Conservation (phyloP, 257 asterid species). For the Parsonsia alboflavescens region DNA sequence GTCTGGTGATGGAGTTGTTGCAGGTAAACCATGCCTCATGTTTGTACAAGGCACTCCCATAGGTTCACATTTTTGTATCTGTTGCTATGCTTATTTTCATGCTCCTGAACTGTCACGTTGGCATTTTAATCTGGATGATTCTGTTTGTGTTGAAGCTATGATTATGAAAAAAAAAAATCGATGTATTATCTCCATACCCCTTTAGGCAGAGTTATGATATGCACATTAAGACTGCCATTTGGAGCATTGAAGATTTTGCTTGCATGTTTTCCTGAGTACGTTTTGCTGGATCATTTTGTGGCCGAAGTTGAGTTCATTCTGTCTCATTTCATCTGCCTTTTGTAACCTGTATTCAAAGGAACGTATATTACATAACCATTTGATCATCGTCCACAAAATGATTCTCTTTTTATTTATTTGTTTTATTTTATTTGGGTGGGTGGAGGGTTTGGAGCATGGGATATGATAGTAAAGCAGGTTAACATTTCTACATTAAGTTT, state of each 20-base stretch:
- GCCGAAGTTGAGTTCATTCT: background rate
- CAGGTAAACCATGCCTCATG: slow-evolving; percentile 44
- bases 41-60: background rate
- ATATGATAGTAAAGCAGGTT: too few species aligned
- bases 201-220: background rate
- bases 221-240: too few species aligned
- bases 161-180: background rate
- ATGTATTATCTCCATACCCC: background rate
- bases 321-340: background rate
- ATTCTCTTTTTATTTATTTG: too few species aligned
- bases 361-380: background rate
- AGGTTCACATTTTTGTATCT: background rate
- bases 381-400: too few species aligned
- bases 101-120: background rate
- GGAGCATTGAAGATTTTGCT: background rate
- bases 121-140: background rate
- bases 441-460: too few species aligned
- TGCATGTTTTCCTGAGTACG: background rate
- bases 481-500: background rate
- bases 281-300: background rate
- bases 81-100: background rate
- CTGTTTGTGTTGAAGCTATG: background rate
- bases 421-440: too few species aligned
- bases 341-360: background rate
- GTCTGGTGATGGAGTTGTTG: slow-evolving; percentile 86